Percentiles rank a stretch among this genome's conserved stretches.
Evolutionary conservation across 305 asterid species (phyloP).

Genomic region (Ilex paraguariensis): DNA sequence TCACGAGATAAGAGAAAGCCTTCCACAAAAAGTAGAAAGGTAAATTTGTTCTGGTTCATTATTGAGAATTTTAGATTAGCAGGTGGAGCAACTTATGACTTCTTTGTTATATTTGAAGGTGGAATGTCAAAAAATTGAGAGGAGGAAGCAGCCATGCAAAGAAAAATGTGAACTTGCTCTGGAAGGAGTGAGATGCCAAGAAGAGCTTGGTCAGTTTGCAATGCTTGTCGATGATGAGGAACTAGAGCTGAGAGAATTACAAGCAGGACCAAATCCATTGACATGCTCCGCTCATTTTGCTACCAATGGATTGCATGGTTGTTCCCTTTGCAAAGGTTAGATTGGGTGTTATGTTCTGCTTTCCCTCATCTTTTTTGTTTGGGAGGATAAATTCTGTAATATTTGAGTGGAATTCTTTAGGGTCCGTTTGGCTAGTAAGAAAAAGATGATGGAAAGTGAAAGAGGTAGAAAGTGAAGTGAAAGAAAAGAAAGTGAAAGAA

Average conservation of each 20-base stretch:
- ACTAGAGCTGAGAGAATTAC: slow-evolving; percentile 79
- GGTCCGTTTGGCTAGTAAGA: no score
- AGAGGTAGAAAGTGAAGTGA: no score
- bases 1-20: slow-evolving; percentile 57
- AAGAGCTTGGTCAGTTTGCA: slow-evolving; percentile 38
- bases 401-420: no score
- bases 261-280: slow-evolving; percentile 69
- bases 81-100: slow-evolving; percentile 11
- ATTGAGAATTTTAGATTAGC: background rate
- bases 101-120: slow-evolving; percentile 33
- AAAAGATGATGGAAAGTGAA: no score
- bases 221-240: slow-evolving; percentile 83
- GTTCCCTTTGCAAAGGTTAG: slow-evolving; percentile 96
- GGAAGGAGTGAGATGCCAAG: slow-evolving; percentile 40
- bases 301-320: slow-evolving; percentile 57
- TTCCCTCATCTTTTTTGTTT: background rate
- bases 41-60: slow-evolving; percentile 5
- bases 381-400: background rate
- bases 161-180: slow-evolving; percentile 74
- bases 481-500: no score
- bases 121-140: slow-evolving; percentile 43
- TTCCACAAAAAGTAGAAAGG: slow-evolving; percentile 54
- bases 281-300: slow-evolving; percentile 75
- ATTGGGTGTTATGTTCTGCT: background rate
- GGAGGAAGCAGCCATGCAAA: slow-evolving; percentile 40